Percentiles rank a stretch among this genome's conserved stretches.
Evolutionary conservation across 495 filamentous ascomycete genomes (phyloP).

Genomic region (Penicillium egyptiacum): DNA sequence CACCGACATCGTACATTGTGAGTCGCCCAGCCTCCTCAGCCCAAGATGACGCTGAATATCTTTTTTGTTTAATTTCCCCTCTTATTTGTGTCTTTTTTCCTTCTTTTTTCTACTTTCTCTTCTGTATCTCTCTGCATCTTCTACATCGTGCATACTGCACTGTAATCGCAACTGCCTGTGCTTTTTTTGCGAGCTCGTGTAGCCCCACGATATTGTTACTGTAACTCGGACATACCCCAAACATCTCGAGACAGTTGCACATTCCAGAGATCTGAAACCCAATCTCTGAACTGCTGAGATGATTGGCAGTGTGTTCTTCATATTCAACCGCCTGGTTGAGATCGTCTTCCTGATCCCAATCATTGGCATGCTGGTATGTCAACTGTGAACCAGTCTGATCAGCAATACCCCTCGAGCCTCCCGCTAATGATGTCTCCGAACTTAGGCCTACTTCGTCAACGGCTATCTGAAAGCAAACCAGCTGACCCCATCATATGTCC

Average conservation of each 20-base stretch:
- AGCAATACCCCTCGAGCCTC: constrained; percentile 4
- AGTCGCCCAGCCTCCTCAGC: constrained; percentile 32
- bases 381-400: background rate
- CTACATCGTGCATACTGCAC: constrained; percentile 12
- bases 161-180: constrained; percentile 1
- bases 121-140: constrained; percentile 11
- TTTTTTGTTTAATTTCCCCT: constrained; percentile 7
- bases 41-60: constrained; percentile 20
- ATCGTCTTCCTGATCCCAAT: constrained; percentile 85
- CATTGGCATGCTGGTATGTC: constrained; percentile 74
- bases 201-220: background rate
- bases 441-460: constrained; percentile 75
- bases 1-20: constrained; percentile 17
- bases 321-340: constrained; percentile 77
- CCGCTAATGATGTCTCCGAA: background rate
- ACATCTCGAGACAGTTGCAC: background rate
- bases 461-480: constrained; percentile 65
- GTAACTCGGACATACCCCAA: constrained; percentile 10
- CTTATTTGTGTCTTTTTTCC: constrained; percentile 7
- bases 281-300: constrained; percentile 48
- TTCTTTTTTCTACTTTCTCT: constrained; percentile 9
- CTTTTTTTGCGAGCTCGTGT: constrained; percentile 6
- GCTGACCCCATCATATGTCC: constrained; percentile 76
- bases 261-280: constrained; percentile 9
- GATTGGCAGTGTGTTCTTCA: constrained; percentile 78